Evolutionary conservation across 78 protist genomes (phyloP), one percentile per base, ranked within the genome.

Genomic region (Salpingoeca rosetta): DNA sequence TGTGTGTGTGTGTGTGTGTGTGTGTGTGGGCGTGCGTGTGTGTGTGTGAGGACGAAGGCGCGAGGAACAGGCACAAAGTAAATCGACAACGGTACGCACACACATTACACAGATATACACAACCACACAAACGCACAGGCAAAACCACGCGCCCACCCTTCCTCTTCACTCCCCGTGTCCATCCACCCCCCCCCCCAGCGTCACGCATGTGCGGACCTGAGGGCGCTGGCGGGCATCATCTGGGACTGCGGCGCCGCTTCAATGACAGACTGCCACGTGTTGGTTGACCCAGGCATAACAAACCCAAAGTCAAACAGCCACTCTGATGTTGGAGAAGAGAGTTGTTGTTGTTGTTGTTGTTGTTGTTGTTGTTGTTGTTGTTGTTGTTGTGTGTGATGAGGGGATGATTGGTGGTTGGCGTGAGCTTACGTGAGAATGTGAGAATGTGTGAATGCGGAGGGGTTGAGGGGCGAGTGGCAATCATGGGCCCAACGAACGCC

Each of bases 301-400:
- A 88, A 88, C 51, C 90, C 90, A 38, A 87, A 87, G 12, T 87
- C 40, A 83, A 87, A 87, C 3, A 40, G 28, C 90, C 90, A 87
- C 44, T 77, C 84, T 65, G 77, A n/a, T n/a, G n/a, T n/a, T n/a
- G n/a, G n/a, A n/a, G n/a, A n/a, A n/a, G n/a, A n/a, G n/a, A n/a
- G n/a, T n/a, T 2, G 41, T 24, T 2, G 44, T 43, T 7, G 38
- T 2, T 2, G 26, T 37, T 3, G 44, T 17, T 76, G 27, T 38
- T 38, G 7, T 25, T 22, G 25, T 22, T 72, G 11, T 72, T 10
- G 37, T 2, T 3, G 7, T 72, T 2, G 36, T 22, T 11, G 2
- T 22, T 72, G 37, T 25, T 35, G 10, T 22, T 31, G 24, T 74
- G 24, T 35, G 40, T 11, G 38, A 76, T 40, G 38, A 28, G 39